Conservation (phyloP, 2,329 filamentous ascomycete genomes). For the Orbilia blumenaviensis region DNA sequence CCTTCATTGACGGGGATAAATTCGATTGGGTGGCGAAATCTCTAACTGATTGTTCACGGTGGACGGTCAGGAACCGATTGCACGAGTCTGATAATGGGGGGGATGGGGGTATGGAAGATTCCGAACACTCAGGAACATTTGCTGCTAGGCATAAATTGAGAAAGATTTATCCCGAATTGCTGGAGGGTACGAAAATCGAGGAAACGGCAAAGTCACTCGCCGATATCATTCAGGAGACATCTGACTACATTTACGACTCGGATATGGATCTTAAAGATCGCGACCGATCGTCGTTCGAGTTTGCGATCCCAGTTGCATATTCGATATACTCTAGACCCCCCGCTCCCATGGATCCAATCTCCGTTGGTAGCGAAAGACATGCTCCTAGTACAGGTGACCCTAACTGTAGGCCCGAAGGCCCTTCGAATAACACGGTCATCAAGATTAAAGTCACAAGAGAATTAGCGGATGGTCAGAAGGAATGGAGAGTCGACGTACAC, state of each 20-base stretch:
- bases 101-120: not conserved
- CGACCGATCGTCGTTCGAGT: not conserved
- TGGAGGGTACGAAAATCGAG: not conserved
- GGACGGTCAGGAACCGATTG: not conserved
- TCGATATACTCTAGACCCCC: no score
- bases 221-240: slow-evolving; percentile 10
- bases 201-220: not conserved
- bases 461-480: not conserved
- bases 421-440: no score
- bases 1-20: slow-evolving; percentile 38
- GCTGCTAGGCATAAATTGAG: not conserved
- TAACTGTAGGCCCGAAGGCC: no score
- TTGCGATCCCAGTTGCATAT: slow-evolving; percentile 10
- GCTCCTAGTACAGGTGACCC: no score
- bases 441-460: not conserved
- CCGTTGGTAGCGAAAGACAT: not conserved
- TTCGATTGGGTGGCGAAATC: slow-evolving; percentile 46
- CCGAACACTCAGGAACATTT: not conserved
- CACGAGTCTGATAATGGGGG: no score
- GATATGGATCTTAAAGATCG: slow-evolving; percentile 8
- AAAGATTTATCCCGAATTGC: not conserved
- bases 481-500: slow-evolving; percentile 15
- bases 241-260: slow-evolving; percentile 9
- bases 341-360: no score
- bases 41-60: not conserved